Percentiles rank a stretch among this genome's conserved stretches.
These are phyloP conservation scores for Myxozyma mucilagina DNA, from an alignment of 805 yeast species.

Conservation along the genomic window DNA sequence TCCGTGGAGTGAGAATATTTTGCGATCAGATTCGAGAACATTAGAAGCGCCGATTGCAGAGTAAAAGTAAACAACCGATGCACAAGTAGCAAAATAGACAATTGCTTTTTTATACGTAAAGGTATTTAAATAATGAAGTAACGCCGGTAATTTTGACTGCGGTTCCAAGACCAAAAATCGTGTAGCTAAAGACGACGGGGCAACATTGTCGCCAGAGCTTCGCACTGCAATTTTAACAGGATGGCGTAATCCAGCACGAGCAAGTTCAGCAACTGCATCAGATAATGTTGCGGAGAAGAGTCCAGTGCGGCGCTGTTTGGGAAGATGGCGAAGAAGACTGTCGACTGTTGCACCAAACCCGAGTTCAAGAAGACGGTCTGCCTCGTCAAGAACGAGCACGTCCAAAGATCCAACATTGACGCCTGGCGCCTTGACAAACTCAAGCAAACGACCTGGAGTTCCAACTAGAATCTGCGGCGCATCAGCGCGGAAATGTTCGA, in stretches of 20 bases:
- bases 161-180: slow-evolving; percentile 62
- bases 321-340: slow-evolving; percentile 65
- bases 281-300: slow-evolving; percentile 90
- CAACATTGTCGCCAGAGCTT: slow-evolving; percentile 42
- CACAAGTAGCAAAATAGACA: slow-evolving; percentile 90
- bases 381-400: slow-evolving; percentile 83
- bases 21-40: slow-evolving; percentile 37
- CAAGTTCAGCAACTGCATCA: slow-evolving; percentile 74
- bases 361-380: slow-evolving; percentile 80
- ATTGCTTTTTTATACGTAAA: slow-evolving; percentile 74
- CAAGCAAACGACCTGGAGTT: slow-evolving; percentile 87
- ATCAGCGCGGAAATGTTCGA: slow-evolving; percentile 53
- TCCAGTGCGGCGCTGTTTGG: slow-evolving; percentile 92
- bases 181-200: slow-evolving; percentile 66
- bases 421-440: slow-evolving; percentile 58
- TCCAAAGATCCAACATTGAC: slow-evolving; percentile 68
- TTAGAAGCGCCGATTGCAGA: slow-evolving; percentile 40
- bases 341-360: slow-evolving; percentile 72
- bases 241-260: slow-evolving; percentile 86
- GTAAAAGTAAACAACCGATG: slow-evolving; percentile 76
- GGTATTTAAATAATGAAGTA: slow-evolving; percentile 55
- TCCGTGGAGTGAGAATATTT: slow-evolving; percentile 81
- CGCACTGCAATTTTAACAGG: slow-evolving; percentile 86
- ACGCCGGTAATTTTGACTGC: slow-evolving; percentile 57
- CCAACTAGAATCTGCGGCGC: slow-evolving; percentile 80